Conservation (phyloP, 192 early-diverging fungal genomes). For the Coemansia sp. region DNA sequence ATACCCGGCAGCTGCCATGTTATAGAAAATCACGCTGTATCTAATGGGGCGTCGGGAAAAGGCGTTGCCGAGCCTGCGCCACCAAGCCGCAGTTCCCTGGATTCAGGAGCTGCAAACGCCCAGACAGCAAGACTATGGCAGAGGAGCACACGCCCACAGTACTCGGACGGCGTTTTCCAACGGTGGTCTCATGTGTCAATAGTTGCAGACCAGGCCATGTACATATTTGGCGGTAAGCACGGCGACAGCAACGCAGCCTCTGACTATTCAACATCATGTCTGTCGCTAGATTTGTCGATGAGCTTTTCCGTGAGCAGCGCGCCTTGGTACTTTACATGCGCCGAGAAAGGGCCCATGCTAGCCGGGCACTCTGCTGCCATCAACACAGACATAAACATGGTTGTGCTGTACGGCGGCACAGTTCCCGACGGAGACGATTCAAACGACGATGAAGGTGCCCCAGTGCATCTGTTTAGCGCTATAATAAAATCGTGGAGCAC, state of each 20-base stretch:
- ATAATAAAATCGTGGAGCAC: conserved; percentile 45
- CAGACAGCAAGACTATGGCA: background rate
- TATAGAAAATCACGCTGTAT: background rate
- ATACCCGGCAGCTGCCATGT: background rate
- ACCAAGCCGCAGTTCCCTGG: conserved; percentile 4
- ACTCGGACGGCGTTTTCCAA: conserved; percentile 14
- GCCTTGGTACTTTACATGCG: conserved; percentile 21
- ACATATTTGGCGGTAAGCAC: conserved; percentile 42
- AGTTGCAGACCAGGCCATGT: conserved; percentile 46
- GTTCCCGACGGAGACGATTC: conserved; percentile 19
- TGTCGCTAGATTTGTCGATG: conserved; percentile 29
- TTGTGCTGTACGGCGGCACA: conserved; percentile 36
- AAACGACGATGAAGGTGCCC: background rate
- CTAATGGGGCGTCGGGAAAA: background rate
- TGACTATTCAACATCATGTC: conserved; percentile 31
- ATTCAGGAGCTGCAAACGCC: background rate
- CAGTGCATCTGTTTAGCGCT: conserved; percentile 41
- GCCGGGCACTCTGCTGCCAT: conserved; percentile 35
- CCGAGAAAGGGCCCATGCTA: conserved; percentile 23
- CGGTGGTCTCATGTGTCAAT: conserved; percentile 43
- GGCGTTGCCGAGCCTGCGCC: background rate
- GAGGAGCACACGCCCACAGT: conserved; percentile 10
- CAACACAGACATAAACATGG: conserved; percentile 42
- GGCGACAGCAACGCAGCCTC: conserved; percentile 15
- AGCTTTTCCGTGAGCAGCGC: conserved; percentile 25